These are phyloP conservation scores for Tetrapyrgos nigripes DNA, from an alignment of 1,284 basidiomycete genomes.

Conservation along the genomic window DNA sequence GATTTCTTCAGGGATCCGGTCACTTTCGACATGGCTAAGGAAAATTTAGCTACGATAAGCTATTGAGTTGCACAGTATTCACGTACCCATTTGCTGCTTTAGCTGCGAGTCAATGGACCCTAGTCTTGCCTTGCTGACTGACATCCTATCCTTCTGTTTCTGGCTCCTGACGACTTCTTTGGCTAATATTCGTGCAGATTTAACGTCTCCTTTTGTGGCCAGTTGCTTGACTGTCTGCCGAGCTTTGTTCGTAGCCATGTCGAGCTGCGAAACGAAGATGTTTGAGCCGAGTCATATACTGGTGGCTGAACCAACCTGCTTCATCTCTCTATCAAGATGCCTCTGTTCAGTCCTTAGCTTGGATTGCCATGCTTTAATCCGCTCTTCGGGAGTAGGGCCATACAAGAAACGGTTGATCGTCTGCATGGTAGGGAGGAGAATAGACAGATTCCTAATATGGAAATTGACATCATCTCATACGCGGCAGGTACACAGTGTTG, in stretches of 20 bases:
- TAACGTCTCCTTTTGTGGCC: slow-evolving; percentile 91
- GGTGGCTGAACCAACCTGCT: slow-evolving; percentile 71
- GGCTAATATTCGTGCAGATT: slow-evolving; percentile 91
- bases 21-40: slow-evolving; percentile 94
- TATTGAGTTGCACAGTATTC: neutral
- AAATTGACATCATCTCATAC: too few relatives aligned
- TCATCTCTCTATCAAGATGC: slow-evolving; percentile 89
- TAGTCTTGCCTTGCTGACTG: slow-evolving; percentile 91
- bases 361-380: slow-evolving; percentile 86
- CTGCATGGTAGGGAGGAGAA: slow-evolving; percentile 63
- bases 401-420: slow-evolving; percentile 91
- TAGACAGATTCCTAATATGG: neutral
- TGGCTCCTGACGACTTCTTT: slow-evolving; percentile 94
- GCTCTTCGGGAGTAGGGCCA: slow-evolving; percentile 94
- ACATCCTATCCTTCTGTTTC: slow-evolving; percentile 93
- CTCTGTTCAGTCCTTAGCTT: slow-evolving; percentile 85
- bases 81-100: slow-evolving; percentile 88
- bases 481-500: neutral
- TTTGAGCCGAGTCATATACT: slow-evolving; percentile 13
- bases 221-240: slow-evolving; percentile 88
- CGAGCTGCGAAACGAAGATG: slow-evolving; percentile 62
- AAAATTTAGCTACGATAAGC: neutral
- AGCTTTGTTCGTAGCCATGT: slow-evolving; percentile 83
- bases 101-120: slow-evolving; percentile 93
- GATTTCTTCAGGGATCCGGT: slow-evolving; percentile 97